These are phyloP conservation scores for Pichia sp. DNA, from an alignment of 1,139 yeast species.

Conservation along the genomic window DNA sequence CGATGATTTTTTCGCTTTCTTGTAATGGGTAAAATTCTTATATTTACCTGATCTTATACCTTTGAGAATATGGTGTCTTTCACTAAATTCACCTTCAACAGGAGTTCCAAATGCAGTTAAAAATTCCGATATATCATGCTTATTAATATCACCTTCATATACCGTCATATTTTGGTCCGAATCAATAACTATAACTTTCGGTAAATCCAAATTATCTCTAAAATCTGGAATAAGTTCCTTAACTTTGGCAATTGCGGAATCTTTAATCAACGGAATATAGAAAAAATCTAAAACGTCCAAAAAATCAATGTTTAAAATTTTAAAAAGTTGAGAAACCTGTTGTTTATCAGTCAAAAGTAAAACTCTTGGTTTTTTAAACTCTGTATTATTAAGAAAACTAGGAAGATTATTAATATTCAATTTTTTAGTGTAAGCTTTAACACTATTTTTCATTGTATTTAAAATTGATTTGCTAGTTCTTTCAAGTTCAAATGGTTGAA, in stretches of 20 bases:
- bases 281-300: constrained; percentile 42
- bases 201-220: constrained; percentile 8
- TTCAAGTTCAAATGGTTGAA: constrained; percentile 66
- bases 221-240: constrained; percentile 9
- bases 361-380: constrained; percentile 34
- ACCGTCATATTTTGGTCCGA: constrained; percentile 11
- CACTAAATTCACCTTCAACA: constrained; percentile 25
- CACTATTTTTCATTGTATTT: constrained; percentile 52
- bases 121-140: constrained; percentile 18
- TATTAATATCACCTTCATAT: constrained; percentile 18
- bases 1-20: constrained; percentile 4
- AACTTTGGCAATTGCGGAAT: background rate
- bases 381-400: constrained; percentile 21
- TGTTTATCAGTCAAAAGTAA: constrained; percentile 42
- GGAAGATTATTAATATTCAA: constrained; percentile 34
- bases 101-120: constrained; percentile 20
- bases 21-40: constrained; percentile 21
- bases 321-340: constrained; percentile 54
- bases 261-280: constrained; percentile 26
- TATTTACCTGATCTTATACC: constrained; percentile 21
- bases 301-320: constrained; percentile 73
- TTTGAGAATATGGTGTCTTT: constrained; percentile 17
- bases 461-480: constrained; percentile 55
- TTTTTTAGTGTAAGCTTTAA: constrained; percentile 67
- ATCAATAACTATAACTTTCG: constrained; percentile 17